Base-by-base conservation (phyloP, 495 filamentous ascomycete genomes). In the Annulohypoxylon stygium region DNA sequence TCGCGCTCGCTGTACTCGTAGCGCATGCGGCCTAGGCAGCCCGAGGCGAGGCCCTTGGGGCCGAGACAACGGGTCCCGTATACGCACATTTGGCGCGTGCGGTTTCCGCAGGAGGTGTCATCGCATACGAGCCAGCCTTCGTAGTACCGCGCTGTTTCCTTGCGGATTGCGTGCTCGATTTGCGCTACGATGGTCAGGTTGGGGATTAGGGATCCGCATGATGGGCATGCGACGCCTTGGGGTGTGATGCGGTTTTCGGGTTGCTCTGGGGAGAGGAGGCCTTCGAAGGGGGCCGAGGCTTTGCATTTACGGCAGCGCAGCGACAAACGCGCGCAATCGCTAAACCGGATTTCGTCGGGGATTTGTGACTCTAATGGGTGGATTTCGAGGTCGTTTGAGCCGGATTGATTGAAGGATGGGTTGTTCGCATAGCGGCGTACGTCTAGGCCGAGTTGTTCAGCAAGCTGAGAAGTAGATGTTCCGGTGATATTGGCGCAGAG, bases 401-500 rank as follows among this genome's bases (percentile, higher is more conserved):
- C 82, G 18, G 82, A 80, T 70, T 83, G 80, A 72, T 74, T 74
- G 58, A 81, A 80, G 26, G 83, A 85, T 23, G 87, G 87, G 62
- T 87, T 89, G 78, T 86, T 88, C 71, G 89, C 89, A 81, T 98
- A 98, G 77, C 96, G 97, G 66, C 89, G 88, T 30, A 91, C 88
- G 79, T 99, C 96, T 26, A 99, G 90, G 36, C 96, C 96, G 34
- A 99, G 88, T 76, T 95, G 97, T 78, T 97, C 94, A 7, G 96
- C 96, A 2, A 99, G 87, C 66, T 93, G 91, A 7, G 92, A 85
- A 43, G 94, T 90, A 74, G 97, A 93, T 12, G 96, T 99, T 51
- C 96, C 95, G 34, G 90, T 89, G 68, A 99, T 97, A 45, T 96
- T 97, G 51, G 94, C 97, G 79, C 96, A 99, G 30, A 99, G 89